Percentiles rank a stretch among this genome's conserved stretches.
These are phyloP conservation scores for Botrytis fragariae DNA, from an alignment of 2,329 filamentous ascomycete species.

Conservation along the genomic window DNA sequence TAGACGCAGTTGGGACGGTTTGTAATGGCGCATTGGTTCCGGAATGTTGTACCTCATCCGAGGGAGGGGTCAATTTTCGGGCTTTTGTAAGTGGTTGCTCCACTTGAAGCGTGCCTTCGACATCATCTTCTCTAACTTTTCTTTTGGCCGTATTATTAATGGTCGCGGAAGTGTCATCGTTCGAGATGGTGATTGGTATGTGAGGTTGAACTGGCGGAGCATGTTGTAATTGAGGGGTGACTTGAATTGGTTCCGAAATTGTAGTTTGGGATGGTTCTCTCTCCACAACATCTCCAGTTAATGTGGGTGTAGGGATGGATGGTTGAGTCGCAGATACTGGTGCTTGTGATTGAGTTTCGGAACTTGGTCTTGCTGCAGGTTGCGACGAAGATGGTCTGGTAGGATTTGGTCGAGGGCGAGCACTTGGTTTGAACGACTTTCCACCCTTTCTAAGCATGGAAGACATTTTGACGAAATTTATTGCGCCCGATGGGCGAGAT, in stretches of 20 bases:
- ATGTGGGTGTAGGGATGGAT: slow-evolving; percentile 4
- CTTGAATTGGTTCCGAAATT: neutral
- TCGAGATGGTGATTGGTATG: neutral
- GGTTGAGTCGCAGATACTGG: slow-evolving; percentile 29
- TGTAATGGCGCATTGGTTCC: neutral
- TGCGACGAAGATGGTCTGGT: slow-evolving; percentile 43
- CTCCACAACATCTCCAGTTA: neutral
- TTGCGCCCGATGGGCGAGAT: slow-evolving; percentile 14
- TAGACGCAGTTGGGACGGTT: neutral
- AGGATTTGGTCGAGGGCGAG: slow-evolving; percentile 53
- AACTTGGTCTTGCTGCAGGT: slow-evolving; percentile 42
- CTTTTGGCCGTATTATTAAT: slow-evolving; percentile 1
- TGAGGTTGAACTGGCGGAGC: neutral
- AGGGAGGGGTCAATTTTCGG: slow-evolving; percentile 15
- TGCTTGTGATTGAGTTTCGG: slow-evolving; percentile 40
- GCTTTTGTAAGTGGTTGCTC: slow-evolving; percentile 13
- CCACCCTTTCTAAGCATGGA: slow-evolving; percentile 21
- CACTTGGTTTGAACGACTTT: slow-evolving; percentile 62
- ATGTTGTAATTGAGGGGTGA: slow-evolving; percentile 4
- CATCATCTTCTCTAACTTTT: neutral
- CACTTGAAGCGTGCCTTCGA: neutral
- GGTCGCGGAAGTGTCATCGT: neutral
- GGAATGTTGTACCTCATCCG: neutral
- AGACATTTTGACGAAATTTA: slow-evolving; percentile 19
- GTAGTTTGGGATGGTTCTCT: neutral